Percentiles rank a stretch among this genome's conserved stretches.
Evolutionary conservation across 495 filamentous ascomycete genomes (phyloP).

Genomic region (Neurospora intermedia): DNA sequence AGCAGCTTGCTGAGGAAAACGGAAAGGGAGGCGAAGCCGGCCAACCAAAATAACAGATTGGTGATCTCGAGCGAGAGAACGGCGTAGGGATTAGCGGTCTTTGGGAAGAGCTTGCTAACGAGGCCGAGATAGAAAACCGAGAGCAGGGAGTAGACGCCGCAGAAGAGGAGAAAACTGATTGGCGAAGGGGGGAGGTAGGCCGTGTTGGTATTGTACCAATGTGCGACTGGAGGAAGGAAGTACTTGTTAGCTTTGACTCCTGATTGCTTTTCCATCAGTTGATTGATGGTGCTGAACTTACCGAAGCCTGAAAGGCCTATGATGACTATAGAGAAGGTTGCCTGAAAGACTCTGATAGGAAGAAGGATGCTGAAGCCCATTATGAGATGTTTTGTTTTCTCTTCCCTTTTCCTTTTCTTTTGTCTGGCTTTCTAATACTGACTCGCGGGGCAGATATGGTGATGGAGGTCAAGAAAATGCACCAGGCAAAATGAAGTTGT

Average conservation of each 20-base stretch:
- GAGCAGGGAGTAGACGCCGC: conserved; percentile 52
- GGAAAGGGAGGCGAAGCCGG: conserved; percentile 62
- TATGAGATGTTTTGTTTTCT: not conserved
- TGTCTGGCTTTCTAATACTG: not conserved
- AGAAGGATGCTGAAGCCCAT: conserved; percentile 17
- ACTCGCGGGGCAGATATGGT: not conserved
- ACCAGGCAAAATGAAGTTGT: not conserved
- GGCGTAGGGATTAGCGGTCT: conserved; percentile 45
- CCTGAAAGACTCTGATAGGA: conserved; percentile 39
- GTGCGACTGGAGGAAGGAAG: conserved; percentile 24
- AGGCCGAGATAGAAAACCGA: conserved; percentile 56
- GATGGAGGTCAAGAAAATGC: not conserved
- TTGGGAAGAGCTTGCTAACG: conserved; percentile 42
- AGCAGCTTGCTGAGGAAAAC: conserved; percentile 48
- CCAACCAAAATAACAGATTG: conserved; percentile 75
- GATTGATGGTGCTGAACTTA: conserved; percentile 26
- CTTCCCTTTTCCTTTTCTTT: not conserved
- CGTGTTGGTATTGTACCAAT: conserved; percentile 42
- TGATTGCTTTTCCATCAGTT: not conserved
- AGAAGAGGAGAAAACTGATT: conserved; percentile 66
- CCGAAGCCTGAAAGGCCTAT: conserved; percentile 61
- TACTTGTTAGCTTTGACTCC: conserved; percentile 4
- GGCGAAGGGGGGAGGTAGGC: conserved; percentile 38
- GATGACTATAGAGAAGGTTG: conserved; percentile 53
- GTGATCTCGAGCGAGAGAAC: conserved; percentile 50